Evolutionary conservation across 108 stramenopile species (phyloP).

Genomic region (Nitzschia inconspicua): DNA sequence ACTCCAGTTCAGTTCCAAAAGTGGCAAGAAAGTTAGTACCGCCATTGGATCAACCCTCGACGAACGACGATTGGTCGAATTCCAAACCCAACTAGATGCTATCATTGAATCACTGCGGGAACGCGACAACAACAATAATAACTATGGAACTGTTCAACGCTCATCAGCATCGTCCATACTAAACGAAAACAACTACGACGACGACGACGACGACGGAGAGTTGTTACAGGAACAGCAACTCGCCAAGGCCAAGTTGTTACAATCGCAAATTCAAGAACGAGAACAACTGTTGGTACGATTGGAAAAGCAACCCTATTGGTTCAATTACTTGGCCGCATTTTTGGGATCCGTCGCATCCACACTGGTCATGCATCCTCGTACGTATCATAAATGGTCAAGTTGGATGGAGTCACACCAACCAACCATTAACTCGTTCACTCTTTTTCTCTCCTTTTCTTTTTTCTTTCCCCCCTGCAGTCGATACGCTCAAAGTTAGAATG

Average conservation of each 20-base stretch:
- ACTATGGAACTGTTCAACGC: no score
- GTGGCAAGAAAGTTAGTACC: slow-evolving; percentile 6
- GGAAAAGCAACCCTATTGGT: slow-evolving; percentile 31
- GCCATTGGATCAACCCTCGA: slow-evolving; percentile 18
- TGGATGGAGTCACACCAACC: no score
- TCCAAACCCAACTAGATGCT: slow-evolving; percentile 12
- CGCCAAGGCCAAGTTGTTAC: slow-evolving; percentile 2
- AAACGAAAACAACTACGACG: not conserved
- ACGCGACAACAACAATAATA: no score
- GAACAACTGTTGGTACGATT: slow-evolving; percentile 13
- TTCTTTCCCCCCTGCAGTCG: no score
- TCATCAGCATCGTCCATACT: not conserved
- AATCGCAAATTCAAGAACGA: slow-evolving; percentile 3
- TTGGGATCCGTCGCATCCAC: slow-evolving; percentile 20
- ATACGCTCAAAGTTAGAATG: no score
- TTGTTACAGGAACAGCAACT: slow-evolving; percentile 7
- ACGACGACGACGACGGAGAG: not conserved
- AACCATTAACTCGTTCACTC: no score
- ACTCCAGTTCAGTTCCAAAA: no score
- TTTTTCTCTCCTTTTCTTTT: no score
- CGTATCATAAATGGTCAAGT: no score
- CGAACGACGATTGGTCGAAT: slow-evolving; percentile 6
- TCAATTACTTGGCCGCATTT: slow-evolving; percentile 38
- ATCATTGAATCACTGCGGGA: slow-evolving; percentile 8
- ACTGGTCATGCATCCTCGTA: slow-evolving; percentile 43